Evolutionary conservation across 768 basidiomycete genomes (phyloP).

Genomic region (Leccinum olivaceopallidum): DNA sequence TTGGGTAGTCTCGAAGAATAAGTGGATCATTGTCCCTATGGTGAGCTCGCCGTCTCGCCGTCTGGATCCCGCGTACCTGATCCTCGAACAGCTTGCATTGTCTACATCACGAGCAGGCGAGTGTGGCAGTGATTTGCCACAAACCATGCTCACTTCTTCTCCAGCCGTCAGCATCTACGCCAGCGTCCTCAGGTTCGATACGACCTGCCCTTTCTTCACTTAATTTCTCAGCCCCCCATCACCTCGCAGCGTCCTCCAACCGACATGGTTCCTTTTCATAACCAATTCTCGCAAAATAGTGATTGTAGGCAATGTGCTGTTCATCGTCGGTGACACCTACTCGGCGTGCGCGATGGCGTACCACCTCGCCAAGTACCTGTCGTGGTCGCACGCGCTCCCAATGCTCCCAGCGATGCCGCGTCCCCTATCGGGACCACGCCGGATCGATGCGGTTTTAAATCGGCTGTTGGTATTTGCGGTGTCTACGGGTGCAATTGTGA

Average conservation of each 20-base stretch:
- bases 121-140: neutral
- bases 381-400: constrained; percentile 1
- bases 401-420: neutral
- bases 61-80: neutral
- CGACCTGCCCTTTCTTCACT: too few species aligned
- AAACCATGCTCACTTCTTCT: neutral
- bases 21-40: constrained; percentile 23
- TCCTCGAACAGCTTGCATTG: constrained; percentile 9
- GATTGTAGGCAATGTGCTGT: constrained; percentile 24
- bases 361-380: constrained; percentile 18
- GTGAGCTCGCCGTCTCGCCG: constrained; percentile 3
- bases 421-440: constrained; percentile 10
- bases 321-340: constrained; percentile 27
- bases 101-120: constrained; percentile 26
- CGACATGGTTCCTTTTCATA: constrained; percentile 15
- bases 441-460: constrained; percentile 24
- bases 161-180: too few species aligned
- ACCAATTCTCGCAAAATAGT: constrained; percentile 4
- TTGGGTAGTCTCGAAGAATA: constrained; percentile 17
- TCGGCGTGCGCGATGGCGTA: constrained; percentile 23
- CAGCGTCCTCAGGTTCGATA: too few species aligned
- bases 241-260: neutral
- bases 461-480: constrained; percentile 25
- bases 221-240: neutral
- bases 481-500: constrained; percentile 27